These are phyloP conservation scores for Aspergillus ruber DNA, from an alignment of 2,329 filamentous ascomycete species.

Conservation along the genomic window DNA sequence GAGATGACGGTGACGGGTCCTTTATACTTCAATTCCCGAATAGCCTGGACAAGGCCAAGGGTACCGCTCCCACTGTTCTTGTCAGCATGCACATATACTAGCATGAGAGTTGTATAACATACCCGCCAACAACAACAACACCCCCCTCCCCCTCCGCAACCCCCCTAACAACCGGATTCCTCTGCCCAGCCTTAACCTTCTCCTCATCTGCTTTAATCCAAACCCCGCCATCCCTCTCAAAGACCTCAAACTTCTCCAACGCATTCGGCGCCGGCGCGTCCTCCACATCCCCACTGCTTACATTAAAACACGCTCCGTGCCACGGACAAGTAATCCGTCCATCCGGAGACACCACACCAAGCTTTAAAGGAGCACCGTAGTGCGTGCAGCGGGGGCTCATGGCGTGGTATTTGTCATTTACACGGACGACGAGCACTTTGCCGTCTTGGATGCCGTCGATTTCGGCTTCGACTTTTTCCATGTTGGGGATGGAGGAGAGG, in stretches of 20 bases:
- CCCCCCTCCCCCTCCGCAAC: slow-evolving; percentile 50
- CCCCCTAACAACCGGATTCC: slow-evolving; percentile 69
- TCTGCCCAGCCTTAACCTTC: slow-evolving; percentile 67
- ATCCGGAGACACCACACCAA: slow-evolving; percentile 74
- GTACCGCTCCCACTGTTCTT: slow-evolving; percentile 65
- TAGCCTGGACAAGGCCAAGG: slow-evolving; percentile 71
- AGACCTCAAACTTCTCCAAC: slow-evolving; percentile 73
- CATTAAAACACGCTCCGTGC: slow-evolving; percentile 96
- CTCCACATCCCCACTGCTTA: slow-evolving; percentile 84
- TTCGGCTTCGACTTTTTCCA: slow-evolving; percentile 82
- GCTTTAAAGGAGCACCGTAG: slow-evolving; percentile 83
- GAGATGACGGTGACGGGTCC: slow-evolving; percentile 78
- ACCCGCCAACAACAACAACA: slow-evolving; percentile 75
- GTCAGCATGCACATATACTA: neutral
- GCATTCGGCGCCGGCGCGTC: slow-evolving; percentile 86
- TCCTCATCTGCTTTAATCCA: slow-evolving; percentile 78
- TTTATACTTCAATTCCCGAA: slow-evolving; percentile 73
- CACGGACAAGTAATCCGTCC: slow-evolving; percentile 89
- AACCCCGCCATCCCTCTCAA: slow-evolving; percentile 73
- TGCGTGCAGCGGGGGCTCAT: slow-evolving; percentile 79
- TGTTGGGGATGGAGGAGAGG: slow-evolving; percentile 62
- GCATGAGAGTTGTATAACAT: too few relatives aligned
- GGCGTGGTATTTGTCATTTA: slow-evolving; percentile 69
- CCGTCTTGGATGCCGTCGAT: slow-evolving; percentile 81
- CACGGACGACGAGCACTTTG: slow-evolving; percentile 81